Evolutionary conservation across 495 filamentous ascomycete species (phyloP), one percentile per base, ranked within the genome.

Genomic region (Aspergillus cristatus): DNA sequence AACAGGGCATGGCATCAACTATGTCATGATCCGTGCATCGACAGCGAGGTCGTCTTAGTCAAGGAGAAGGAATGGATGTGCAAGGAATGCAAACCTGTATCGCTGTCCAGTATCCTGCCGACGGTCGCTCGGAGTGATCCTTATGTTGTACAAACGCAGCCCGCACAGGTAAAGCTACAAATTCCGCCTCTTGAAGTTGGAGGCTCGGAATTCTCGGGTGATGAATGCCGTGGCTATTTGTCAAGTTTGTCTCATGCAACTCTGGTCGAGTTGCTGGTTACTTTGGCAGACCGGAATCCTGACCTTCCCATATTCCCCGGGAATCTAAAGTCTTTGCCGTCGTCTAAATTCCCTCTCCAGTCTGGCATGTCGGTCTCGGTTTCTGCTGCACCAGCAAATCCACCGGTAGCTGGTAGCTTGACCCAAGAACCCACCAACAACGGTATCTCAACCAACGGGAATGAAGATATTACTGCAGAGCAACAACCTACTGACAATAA

Each of bases 1-100:
- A 88, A 91, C 53, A 70, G 68, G 8, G 75, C 81, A 12, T 98
- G 88, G 76, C 91, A 98, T 57, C 89, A 94, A 58, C 73, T 74
- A 43, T 97, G 91, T 50, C 89, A 96, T 57, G 76, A 91, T 46
- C 88, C 91, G 1, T 72, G 72, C 3, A 88, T 98, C 45, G 66
- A 70, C 6, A 73, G 79, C 41, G 74, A 84, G 8, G 76, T 84
- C 6, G 75, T 94, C 3, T 53, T 65, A 11, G 66, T 78, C 20
- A 65, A 81, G 42, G 78, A 80, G 35, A 73, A 70, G 38, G 74
- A 80, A 42, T 98, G 91, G 90, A 75, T 78, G 48, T 98, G 91
- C 56, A 54, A 54, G 4, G 67, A 72, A 12, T 98, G 91, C 56
- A 71, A 66, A 14, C 63, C 69, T 1, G 41, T 67, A 5, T 55